These are phyloP conservation scores for Davidsoniella australis DNA, from an alignment of 2,329 filamentous ascomycete species.

Conservation along the genomic window DNA sequence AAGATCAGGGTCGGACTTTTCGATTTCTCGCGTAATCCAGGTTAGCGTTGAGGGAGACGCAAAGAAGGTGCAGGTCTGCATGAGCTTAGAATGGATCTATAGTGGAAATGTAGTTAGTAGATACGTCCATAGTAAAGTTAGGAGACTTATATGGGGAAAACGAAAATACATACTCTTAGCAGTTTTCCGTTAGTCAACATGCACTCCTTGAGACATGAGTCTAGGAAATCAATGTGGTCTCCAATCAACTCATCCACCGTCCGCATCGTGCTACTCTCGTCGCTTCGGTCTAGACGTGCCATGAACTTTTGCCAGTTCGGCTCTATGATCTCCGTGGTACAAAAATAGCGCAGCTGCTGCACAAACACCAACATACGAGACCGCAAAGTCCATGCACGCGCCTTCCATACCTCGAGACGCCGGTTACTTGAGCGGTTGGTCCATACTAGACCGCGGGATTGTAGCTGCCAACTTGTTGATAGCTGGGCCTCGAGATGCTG, in stretches of 20 bases:
- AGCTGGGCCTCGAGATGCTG: conserved; percentile 80
- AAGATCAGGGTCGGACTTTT: conserved; percentile 68
- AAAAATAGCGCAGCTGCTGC: conserved; percentile 92
- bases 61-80: conserved; percentile 91
- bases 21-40: conserved; percentile 69
- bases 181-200: conserved; percentile 97
- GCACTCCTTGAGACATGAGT: conserved; percentile 95
- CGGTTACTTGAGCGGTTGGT: conserved; percentile 58
- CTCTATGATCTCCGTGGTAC: conserved; percentile 91
- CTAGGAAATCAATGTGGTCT: conserved; percentile 93
- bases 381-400: conserved; percentile 76
- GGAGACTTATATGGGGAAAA: not conserved
- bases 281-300: conserved; percentile 56
- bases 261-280: conserved; percentile 27
- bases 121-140: not conserved
- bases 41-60: conserved; percentile 58
- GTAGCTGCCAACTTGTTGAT: conserved; percentile 76
- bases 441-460: conserved; percentile 69
- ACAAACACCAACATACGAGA: conserved; percentile 95
- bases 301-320: conserved; percentile 93
- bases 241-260: conserved; percentile 98
- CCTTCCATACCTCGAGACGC: conserved; percentile 78
- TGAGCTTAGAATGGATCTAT: conserved; percentile 91
- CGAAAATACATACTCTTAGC: conserved; percentile 46
- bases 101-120: not conserved